Percentiles rank a stretch among this genome's conserved stretches.
These are phyloP conservation scores for Royoungia palumana DNA, from an alignment of 768 basidiomycete genomes.

Conservation along the genomic window DNA sequence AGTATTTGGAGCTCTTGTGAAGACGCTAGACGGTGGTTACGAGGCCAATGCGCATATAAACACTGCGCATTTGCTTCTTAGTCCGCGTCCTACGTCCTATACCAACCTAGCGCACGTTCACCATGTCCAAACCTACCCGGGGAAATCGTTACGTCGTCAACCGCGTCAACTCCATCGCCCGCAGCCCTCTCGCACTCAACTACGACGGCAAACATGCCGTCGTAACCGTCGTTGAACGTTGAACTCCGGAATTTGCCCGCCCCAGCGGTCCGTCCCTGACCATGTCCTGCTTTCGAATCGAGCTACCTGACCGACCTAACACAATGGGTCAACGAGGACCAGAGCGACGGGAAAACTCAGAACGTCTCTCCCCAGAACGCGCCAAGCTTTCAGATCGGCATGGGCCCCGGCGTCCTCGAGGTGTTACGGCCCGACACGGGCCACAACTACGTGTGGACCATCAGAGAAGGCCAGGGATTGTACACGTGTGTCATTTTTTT, in stretches of 20 bases:
- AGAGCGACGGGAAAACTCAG: not conserved
- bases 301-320: too few species aligned
- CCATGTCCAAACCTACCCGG: not conserved
- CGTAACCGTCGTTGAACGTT: not conserved
- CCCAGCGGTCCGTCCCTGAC: not conserved
- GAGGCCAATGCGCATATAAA: not conserved
- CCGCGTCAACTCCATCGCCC: not conserved
- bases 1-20: too few species aligned
- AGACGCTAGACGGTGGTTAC: too few species aligned
- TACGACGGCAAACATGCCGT: not conserved
- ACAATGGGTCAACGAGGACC: not conserved
- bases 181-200: not conserved
- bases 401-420: not conserved
- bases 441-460: not conserved
- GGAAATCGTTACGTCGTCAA: not conserved
- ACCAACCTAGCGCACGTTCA: not conserved
- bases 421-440: not conserved
- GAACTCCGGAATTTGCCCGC: not conserved
- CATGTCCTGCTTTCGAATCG: too few species aligned
- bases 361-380: not conserved
- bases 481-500: not conserved
- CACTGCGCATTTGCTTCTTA: not conserved
- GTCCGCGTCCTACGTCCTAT: not conserved
- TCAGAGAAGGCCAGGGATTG: not conserved
- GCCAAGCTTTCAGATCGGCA: not conserved